These are phyloP conservation scores for Astrephomene gubernaculifera DNA, from an alignment of 139 green algal species.

Conservation along the genomic window DNA sequence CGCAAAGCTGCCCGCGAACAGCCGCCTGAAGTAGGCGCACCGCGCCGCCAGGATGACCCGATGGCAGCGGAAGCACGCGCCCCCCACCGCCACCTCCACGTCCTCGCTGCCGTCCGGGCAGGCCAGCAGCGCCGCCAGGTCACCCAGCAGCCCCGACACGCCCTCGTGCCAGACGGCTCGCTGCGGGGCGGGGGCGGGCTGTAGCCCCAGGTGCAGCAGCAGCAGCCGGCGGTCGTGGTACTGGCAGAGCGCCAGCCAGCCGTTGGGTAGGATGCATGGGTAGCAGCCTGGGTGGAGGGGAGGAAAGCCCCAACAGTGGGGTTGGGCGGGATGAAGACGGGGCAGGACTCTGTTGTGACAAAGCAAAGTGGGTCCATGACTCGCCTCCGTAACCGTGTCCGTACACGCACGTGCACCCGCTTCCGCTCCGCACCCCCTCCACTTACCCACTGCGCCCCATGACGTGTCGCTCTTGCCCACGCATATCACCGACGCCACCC, in stretches of 20 bases:
- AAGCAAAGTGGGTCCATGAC: not conserved
- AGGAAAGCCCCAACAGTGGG: not conserved
- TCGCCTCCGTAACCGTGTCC: not conserved
- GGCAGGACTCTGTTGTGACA: not conserved
- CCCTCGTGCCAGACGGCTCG: conserved; percentile 39
- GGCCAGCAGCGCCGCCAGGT: conserved; percentile 18
- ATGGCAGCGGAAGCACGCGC: not conserved
- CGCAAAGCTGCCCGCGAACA: conserved; percentile 35
- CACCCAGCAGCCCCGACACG: not conserved
- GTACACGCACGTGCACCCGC: not conserved
- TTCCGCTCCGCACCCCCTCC: not conserved
- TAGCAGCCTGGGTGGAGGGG: conserved; percentile 17
- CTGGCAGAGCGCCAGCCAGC: conserved; percentile 35
- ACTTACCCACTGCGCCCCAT: conserved; percentile 18
- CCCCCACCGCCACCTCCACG: conserved; percentile 10
- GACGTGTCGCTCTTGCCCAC: conserved; percentile 27
- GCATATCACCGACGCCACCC: not conserved
- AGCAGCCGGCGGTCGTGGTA: conserved; percentile 36
- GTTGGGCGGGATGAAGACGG: not conserved
- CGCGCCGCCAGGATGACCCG: conserved; percentile 19
- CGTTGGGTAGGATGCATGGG: conserved; percentile 7
- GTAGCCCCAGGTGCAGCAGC: conserved; percentile 13
- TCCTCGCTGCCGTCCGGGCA: not conserved
- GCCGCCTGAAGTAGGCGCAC: conserved; percentile 31
- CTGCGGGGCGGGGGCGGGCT: too few species aligned